Conservation (phyloP, 2,329 filamentous ascomycete genomes). For the Orbilia oligospora region DNA sequence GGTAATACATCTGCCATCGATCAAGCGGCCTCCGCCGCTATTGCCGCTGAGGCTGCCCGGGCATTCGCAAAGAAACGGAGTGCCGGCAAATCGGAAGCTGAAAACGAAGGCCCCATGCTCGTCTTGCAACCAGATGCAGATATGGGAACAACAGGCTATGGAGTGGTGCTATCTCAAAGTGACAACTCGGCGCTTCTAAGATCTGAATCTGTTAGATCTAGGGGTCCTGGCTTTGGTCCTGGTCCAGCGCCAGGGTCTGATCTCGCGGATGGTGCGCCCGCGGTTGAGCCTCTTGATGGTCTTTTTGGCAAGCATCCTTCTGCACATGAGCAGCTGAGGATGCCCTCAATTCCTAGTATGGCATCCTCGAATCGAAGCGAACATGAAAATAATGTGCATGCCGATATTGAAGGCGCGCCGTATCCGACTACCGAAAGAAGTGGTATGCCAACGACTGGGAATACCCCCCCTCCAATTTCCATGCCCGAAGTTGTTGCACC, state of each 20-base stretch:
- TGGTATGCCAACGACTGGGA: slow-evolving; percentile 63
- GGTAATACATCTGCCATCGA: slow-evolving; percentile 70
- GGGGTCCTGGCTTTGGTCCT: slow-evolving; percentile 52
- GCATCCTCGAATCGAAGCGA: slow-evolving; percentile 58
- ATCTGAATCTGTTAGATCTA: slow-evolving; percentile 50
- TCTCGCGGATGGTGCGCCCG: slow-evolving; percentile 56
- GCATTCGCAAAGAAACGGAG: slow-evolving; percentile 38
- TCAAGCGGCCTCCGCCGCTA: slow-evolving; percentile 67
- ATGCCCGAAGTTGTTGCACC: slow-evolving; percentile 53
- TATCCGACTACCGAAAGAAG: slow-evolving; percentile 62
- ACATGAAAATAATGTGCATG: slow-evolving; percentile 42
- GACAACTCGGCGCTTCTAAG: slow-evolving; percentile 57
- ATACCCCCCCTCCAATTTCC: slow-evolving; percentile 61
- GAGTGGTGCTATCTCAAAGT: slow-evolving; percentile 69
- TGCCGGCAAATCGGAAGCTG: slow-evolving; percentile 16
- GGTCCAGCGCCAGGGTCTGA: slow-evolving; percentile 57
- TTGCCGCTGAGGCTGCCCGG: slow-evolving; percentile 58
- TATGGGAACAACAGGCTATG: slow-evolving; percentile 71
- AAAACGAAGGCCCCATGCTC: slow-evolving; percentile 71
- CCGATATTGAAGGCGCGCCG: slow-evolving; percentile 56
- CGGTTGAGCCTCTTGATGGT: slow-evolving; percentile 51
- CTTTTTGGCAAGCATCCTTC: slow-evolving; percentile 49
- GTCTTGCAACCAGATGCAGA: slow-evolving; percentile 71
- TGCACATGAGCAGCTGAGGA: slow-evolving; percentile 41
- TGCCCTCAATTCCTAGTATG: slow-evolving; percentile 58